Evolutionary conservation across 345 rosid species (phyloP).

Genomic region (Aquilaria malaccensis): DNA sequence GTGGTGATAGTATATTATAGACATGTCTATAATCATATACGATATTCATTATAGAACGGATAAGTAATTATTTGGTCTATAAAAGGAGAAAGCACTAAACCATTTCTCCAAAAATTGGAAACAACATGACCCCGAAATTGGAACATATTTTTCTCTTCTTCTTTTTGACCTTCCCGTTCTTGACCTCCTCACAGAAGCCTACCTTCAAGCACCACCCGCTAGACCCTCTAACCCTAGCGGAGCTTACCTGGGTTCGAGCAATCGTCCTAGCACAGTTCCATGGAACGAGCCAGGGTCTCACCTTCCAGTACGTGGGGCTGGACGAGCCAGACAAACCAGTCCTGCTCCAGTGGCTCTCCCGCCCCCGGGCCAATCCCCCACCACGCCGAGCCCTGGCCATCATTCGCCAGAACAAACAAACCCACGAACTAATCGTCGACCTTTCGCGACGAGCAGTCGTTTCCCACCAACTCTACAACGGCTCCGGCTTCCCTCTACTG

Average conservation of each 20-base stretch:
- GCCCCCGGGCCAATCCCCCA: constrained; percentile 2
- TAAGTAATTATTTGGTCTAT: not conserved
- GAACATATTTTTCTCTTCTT: not conserved
- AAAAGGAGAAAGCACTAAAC: not conserved
- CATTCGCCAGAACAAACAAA: constrained; percentile 19
- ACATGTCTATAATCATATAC: no score
- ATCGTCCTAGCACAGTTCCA: constrained; percentile 11
- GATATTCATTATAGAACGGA: no score
- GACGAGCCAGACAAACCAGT: constrained; percentile 28
- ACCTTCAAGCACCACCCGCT: constrained; percentile 15
- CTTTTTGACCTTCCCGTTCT: constrained; percentile 6
- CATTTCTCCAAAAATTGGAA: not conserved
- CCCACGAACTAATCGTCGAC: constrained; percentile 23
- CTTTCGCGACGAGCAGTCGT: constrained; percentile 12
- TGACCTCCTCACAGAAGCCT: not conserved
- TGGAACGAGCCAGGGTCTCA: constrained; percentile 4
- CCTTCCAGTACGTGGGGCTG: constrained; percentile 29
- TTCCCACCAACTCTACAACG: constrained; percentile 13
- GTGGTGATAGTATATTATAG: no score
- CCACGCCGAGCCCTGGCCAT: constrained; percentile 30
- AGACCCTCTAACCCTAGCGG: constrained; percentile 20
- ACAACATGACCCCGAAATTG: no score
- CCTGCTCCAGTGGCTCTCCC: constrained; percentile 20
- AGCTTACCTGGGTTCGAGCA: constrained; percentile 19
- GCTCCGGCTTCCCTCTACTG: constrained; percentile 24